Evolutionary conservation across 306 rosid species (phyloP), one percentile per base, ranked within the genome.

Genomic region (Cicer yamashitae): DNA sequence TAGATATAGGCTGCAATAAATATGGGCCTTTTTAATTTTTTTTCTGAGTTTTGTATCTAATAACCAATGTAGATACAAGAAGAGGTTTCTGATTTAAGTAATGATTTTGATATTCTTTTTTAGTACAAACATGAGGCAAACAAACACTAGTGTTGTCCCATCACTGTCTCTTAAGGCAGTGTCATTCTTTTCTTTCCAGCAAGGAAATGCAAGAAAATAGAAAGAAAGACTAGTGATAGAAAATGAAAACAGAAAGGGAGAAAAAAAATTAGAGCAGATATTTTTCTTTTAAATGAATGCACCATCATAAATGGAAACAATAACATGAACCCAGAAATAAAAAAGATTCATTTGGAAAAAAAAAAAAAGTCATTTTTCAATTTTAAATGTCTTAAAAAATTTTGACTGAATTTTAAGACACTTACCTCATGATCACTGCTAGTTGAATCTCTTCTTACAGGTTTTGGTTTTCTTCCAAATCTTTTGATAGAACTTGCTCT

Each of bases 391-490:
- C 10, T 50, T 43, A 44, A 12, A 63, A 64, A 12, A 3, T 18
- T 34, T 6, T 30, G 34, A 63, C 3, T 43, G 48, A 22, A 62
- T 15, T 40, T 62, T 5, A 17, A 6, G 41, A 6, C 12, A 67
- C 88, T 40, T 3, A 67, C 72, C 99, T 96, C 98, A 81, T 96
- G 99, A 58, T 92, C 98, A 57, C 66, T 78, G 60, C 92, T 91
- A 12, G 93, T 37, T 22, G 99, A 92, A 76, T 92, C 98, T 84
- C 96, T 89, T 75, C 96, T 67, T 12, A 86, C 89, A 10, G 30
- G 14, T 84, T 86, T 87, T 51, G 89, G 91, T 75, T 96, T 96
- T 86, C 90, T 90, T 71, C 98, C 96, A 79, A 85, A 96, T 71
- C 90, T 82, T 60, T 73, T 8, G 12, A 89, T 44, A 41, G 99